Evolutionary conservation across 331 rosid species (phyloP), one percentile per base, ranked within the genome.

Genomic region (Erythrophleum ivorense): DNA sequence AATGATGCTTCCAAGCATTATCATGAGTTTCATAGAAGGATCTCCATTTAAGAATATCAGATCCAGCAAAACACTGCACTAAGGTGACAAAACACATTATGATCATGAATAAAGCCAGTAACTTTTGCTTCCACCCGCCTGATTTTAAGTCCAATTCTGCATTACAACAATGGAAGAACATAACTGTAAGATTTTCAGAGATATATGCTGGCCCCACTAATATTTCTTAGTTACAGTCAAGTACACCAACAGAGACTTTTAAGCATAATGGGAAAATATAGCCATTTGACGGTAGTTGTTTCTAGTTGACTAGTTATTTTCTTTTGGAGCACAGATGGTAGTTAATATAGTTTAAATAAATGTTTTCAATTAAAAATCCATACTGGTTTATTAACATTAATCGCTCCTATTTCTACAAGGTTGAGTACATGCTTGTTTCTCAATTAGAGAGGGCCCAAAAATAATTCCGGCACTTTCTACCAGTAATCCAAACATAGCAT

Each of bases 1-100:
- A 94, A 85, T 94, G 98, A 55, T 87, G 89, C 86, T 87, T 92
- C 98, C 97, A 94, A 81, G 97, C 97, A 84, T 78, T 77, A 82
- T 91, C 92, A 81, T 89, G 89, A 49, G 95, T 82, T 78, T 88
- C 83, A 78, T 94, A 94, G 83, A 85, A 94, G 38, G 97, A 90
- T 87, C 98, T 89, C 98, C 98, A 92, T 80, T 78, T 86, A 55
- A 92, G 84, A 84, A 94, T 90, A 86, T 94, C 94, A 18, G 89
- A 71, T 62, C 98, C 97, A 0, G 85, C 68, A 52, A 91, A 91
- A 81, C 92, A 94, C 80, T 92, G 98, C 12, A 82, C 79, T 18
- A 94, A 16, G 71, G 91, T 81, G 6, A 91, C 81, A 52, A 84
- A 83, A 80, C 89, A 90, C 78, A 84, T 80, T 24, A 83, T 63